Conservation (phyloP, 306 rosid genomes). For the Begonia fuchsioides region DNA sequence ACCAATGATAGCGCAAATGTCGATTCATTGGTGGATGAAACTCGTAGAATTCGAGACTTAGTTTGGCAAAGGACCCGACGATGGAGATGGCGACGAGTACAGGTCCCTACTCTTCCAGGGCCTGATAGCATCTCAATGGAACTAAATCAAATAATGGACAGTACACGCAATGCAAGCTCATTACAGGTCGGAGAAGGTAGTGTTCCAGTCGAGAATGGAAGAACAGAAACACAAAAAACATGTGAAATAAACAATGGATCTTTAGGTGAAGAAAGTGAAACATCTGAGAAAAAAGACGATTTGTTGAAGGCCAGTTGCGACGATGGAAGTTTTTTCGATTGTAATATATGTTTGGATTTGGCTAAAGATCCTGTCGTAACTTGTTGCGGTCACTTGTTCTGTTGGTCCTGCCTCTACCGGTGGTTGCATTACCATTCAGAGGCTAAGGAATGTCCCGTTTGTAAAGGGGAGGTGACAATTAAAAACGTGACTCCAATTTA, state of each 20-base stretch:
- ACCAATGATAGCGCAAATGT: slow-evolving; percentile 36
- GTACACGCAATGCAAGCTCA: slow-evolving; percentile 36
- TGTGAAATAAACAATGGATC: slow-evolving; percentile 58
- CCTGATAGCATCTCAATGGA: slow-evolving; percentile 37
- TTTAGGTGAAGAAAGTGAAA: slow-evolving; percentile 27
- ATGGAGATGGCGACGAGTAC: slow-evolving; percentile 38
- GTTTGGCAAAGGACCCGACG: slow-evolving; percentile 42
- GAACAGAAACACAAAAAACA: slow-evolving; percentile 35
- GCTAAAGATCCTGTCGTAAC: slow-evolving; percentile 91
- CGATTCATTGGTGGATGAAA: slow-evolving; percentile 41
- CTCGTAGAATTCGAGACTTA: slow-evolving; percentile 37
- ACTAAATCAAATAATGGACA: slow-evolving; percentile 50
- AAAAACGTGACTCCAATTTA: no score
- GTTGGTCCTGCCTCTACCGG: slow-evolving; percentile 85
- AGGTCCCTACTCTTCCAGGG: slow-evolving; percentile 20
- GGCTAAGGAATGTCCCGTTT: slow-evolving; percentile 90
- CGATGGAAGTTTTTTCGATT: slow-evolving; percentile 87
- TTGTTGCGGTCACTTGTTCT: slow-evolving; percentile 91
- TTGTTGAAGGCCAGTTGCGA: slow-evolving; percentile 44
- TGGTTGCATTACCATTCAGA: slow-evolving; percentile 85
- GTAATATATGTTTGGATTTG: slow-evolving; percentile 88
- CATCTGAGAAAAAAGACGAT: slow-evolving; percentile 41
- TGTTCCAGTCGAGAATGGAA: slow-evolving; percentile 56
- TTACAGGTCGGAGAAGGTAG: slow-evolving; percentile 86
- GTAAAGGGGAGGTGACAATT: slow-evolving; percentile 80